phyloP scores from a whole-genome alignment of 2,329 filamentous ascomycete species.

The Cylindrodendrum hubeiense region DNA sequence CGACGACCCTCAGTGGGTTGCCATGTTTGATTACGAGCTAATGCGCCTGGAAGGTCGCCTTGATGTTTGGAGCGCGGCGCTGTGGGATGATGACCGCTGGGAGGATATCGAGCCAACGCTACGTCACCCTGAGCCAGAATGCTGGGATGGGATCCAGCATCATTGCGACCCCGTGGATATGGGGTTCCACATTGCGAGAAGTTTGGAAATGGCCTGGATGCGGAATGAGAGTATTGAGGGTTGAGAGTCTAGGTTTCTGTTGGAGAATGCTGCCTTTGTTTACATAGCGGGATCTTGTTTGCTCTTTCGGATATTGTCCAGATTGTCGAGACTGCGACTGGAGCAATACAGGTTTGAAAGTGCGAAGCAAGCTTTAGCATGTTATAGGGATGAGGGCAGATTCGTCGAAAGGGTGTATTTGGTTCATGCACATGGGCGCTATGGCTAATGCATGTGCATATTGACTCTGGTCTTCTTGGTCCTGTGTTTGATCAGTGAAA shows the following conservation, averaged over 20 bases:
- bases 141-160: neutral
- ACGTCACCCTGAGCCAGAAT: neutral
- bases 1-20: neutral
- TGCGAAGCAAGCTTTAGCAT: neutral
- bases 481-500: neutral
- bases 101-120: conserved; percentile 14
- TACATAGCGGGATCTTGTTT: neutral
- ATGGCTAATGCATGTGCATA: neutral
- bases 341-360: neutral
- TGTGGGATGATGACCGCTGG: conserved; percentile 29
- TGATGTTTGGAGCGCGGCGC: conserved; percentile 23
- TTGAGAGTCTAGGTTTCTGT: neutral
- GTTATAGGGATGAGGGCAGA: neutral
- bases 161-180: conserved; percentile 10
- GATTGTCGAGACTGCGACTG: neutral
- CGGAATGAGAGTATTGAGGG: neutral
- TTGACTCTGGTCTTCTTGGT: neutral
- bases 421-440: neutral
- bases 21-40: conserved; percentile 8
- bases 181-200: conserved; percentile 4
- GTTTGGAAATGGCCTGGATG: neutral
- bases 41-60: conserved; percentile 20
- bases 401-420: neutral
- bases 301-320: neutral
- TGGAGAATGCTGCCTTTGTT: neutral